These are phyloP conservation scores for Sphagnum tenellum DNA, from an alignment of 225 moss, liverwort and hornwort genomes.

Conservation along the genomic window DNA sequence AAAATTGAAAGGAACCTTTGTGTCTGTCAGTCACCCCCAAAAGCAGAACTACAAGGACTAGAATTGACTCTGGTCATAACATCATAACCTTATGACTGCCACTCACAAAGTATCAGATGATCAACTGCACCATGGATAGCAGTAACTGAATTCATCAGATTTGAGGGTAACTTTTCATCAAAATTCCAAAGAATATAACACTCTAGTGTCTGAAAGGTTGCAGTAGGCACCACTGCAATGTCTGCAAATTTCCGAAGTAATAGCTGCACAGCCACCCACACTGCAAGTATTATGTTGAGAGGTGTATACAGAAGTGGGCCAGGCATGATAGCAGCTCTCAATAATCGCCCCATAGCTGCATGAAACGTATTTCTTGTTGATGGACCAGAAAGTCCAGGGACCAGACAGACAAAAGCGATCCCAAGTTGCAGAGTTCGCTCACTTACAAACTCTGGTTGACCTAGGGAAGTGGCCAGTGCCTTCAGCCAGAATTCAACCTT, in stretches of 20 bases:
- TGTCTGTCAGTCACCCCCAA: too few species aligned
- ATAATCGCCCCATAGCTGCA: constrained; percentile 65
- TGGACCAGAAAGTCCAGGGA: constrained; percentile 81
- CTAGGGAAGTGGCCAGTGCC: constrained; percentile 48
- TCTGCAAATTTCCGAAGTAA: constrained; percentile 68
- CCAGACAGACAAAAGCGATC: constrained; percentile 85
- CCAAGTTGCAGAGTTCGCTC: constrained; percentile 93
- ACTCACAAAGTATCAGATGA: too few species aligned
- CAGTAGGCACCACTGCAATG: constrained; percentile 62
- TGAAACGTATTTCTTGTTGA: constrained; percentile 71
- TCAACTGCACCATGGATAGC: too few species aligned
- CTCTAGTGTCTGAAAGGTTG: too few species aligned
- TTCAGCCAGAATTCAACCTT: constrained; percentile 97
- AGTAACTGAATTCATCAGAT: too few species aligned
- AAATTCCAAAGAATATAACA: too few species aligned
- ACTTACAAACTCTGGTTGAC: constrained; percentile 43
- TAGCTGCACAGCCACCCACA: constrained; percentile 91
- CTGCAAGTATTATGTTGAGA: constrained; percentile 77
- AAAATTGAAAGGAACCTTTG: too few species aligned
- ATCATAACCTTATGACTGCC: too few species aligned
- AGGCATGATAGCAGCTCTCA: constrained; percentile 59
- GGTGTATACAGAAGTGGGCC: constrained; percentile 45
- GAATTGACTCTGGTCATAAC: too few species aligned
- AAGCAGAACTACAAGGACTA: too few species aligned
- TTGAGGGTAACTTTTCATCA: too few species aligned